Conservation (phyloP, 768 basidiomycete genomes). For the Daedalea quercina region DNA sequence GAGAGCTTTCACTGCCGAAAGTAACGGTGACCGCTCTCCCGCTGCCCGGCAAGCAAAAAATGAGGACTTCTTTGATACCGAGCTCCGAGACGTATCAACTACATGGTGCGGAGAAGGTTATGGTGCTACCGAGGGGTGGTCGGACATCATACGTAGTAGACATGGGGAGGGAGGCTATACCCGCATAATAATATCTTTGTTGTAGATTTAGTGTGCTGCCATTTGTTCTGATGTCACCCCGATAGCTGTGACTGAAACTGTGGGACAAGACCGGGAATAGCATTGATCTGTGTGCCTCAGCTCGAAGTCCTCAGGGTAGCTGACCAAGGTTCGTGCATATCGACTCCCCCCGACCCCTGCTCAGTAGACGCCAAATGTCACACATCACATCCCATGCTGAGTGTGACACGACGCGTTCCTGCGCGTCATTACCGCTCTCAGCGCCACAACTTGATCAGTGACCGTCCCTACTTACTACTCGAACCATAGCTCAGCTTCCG, state of each 20-base stretch:
- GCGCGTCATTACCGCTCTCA: slow-evolving; percentile 2
- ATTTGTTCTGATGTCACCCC: too few relatives aligned
- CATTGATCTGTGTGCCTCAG: too few relatives aligned
- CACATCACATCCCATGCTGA: not conserved
- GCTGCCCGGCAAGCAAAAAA: slow-evolving; percentile 41
- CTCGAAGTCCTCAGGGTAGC: too few relatives aligned
- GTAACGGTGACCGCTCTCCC: slow-evolving; percentile 59
- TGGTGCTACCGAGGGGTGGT: slow-evolving; percentile 79
- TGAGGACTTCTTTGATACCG: slow-evolving; percentile 54
- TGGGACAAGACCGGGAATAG: too few relatives aligned
- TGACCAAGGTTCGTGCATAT: too few relatives aligned
- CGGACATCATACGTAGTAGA: slow-evolving; percentile 75
- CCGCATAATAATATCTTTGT: not conserved
- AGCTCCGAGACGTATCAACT: slow-evolving; percentile 76
- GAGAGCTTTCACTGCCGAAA: slow-evolving; percentile 71
- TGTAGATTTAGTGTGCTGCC: not conserved
- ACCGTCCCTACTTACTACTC: not conserved
- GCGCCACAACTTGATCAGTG: not conserved
- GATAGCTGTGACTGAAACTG: too few relatives aligned
- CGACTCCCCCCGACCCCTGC: too few relatives aligned
- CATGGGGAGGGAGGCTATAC: slow-evolving; percentile 41
- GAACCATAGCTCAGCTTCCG: not conserved
- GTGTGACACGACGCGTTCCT: slow-evolving; percentile 12
- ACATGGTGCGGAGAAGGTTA: slow-evolving; percentile 75
- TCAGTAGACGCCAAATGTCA: slow-evolving; percentile 11